Percentiles rank a stretch among this genome's conserved stretches.
phyloP scores from a whole-genome alignment of 495 filamentous ascomycete species.

The Tetracladium setigerum region DNA sequence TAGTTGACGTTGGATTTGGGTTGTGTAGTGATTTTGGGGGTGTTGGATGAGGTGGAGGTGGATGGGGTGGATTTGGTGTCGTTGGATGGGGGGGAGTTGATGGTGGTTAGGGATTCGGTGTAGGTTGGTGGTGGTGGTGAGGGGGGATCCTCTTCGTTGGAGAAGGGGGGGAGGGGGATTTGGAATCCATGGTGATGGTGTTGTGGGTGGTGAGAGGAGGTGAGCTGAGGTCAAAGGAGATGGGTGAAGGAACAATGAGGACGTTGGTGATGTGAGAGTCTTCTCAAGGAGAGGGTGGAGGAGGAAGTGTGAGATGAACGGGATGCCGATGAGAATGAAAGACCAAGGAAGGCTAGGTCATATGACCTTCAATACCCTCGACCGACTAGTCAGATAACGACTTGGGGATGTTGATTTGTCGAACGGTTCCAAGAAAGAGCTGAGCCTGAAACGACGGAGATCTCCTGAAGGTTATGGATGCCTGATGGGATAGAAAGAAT shows the following conservation, averaged over 20 bases:
- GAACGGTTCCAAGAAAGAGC: too few relatives aligned
- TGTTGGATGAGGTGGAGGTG: slow-evolving; percentile 5
- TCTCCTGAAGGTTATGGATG: too few relatives aligned
- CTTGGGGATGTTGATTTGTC: too few relatives aligned
- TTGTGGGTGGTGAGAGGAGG: too few relatives aligned
- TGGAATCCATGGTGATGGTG: slow-evolving; percentile 12
- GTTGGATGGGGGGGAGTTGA: neutral
- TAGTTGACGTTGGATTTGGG: slow-evolving; percentile 17
- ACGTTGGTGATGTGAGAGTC: neutral
- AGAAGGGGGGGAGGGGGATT: neutral
- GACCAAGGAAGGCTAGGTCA: too few relatives aligned
- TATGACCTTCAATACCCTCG: too few relatives aligned
- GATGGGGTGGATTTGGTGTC: neutral
- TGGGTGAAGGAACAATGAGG: neutral
- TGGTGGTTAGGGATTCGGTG: slow-evolving; percentile 6
- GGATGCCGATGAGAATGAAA: too few relatives aligned
- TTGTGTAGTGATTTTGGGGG: slow-evolving; percentile 15
- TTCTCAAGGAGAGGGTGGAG: neutral
- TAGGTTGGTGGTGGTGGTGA: slow-evolving; percentile 20
- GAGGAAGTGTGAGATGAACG: neutral
- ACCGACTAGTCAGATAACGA: too few relatives aligned
- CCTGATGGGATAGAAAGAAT: too few relatives aligned
- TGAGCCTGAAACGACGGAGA: too few relatives aligned
- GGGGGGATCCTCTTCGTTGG: slow-evolving; percentile 1
- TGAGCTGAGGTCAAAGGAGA: neutral